phyloP scores from a whole-genome alignment of 2,329 filamentous ascomycete genomes.

The Claviceps sp. region DNA sequence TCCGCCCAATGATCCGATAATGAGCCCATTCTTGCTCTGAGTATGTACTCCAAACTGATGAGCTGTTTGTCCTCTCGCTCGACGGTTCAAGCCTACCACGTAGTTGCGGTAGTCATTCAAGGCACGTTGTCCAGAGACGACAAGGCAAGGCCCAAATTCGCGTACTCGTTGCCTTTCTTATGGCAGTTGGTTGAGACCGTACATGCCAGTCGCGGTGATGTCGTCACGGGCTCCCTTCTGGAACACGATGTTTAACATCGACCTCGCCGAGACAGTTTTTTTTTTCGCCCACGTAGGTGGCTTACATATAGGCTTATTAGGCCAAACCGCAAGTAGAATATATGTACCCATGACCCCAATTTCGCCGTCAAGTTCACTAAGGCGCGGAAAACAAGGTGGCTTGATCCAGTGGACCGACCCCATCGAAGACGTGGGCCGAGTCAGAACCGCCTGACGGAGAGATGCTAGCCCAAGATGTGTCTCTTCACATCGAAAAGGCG shows the following conservation, averaged over 20 bases:
- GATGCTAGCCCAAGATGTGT: neutral
- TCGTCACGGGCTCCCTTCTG: neutral
- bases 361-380: neutral
- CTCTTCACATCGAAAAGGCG: neutral
- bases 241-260: neutral
- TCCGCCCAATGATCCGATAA: conserved; percentile 2
- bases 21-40: neutral
- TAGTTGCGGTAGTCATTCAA: too few relatives aligned
- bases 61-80: neutral
- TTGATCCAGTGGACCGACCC: neutral
- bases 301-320: neutral
- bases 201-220: too few relatives aligned
- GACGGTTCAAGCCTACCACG: too few relatives aligned
- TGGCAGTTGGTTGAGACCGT: too few relatives aligned
- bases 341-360: neutral
- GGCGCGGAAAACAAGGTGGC: neutral
- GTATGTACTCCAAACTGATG: too few relatives aligned
- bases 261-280: neutral
- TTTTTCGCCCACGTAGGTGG: neutral
- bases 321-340: neutral
- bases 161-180: too few relatives aligned
- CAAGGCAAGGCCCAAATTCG: too few relatives aligned
- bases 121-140: too few relatives aligned
- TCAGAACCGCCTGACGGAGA: neutral
- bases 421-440: neutral